A percentile compares a stretch with the other conserved stretches of the same genome.
Conservation (phyloP, 805 yeast species). For the Candida wancherniae region DNA sequence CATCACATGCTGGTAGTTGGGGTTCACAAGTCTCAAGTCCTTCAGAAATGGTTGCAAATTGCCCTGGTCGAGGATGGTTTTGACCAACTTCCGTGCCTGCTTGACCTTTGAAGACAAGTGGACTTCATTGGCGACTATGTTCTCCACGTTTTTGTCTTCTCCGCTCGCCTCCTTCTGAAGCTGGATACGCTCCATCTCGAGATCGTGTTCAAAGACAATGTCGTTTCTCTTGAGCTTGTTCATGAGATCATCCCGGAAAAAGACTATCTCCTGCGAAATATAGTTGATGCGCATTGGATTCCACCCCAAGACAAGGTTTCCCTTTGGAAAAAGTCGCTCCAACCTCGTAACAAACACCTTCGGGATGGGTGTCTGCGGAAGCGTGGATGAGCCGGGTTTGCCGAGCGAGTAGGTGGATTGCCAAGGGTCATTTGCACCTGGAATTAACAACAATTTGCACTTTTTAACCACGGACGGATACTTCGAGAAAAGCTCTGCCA, state of each 20-base stretch:
- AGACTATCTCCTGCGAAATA: conserved; percentile 75
- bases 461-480: conserved; percentile 49
- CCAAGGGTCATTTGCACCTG: conserved; percentile 96
- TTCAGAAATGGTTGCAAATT: conserved; percentile 75
- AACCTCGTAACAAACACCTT: conserved; percentile 64
- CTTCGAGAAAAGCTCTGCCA: conserved; percentile 60
- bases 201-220: conserved; percentile 46
- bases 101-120: conserved; percentile 41
- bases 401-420: conserved; percentile 65
- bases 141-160: conserved; percentile 20
- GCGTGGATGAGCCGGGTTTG: conserved; percentile 27
- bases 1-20: conserved; percentile 67
- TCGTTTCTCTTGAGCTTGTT: conserved; percentile 68
- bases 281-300: conserved; percentile 80
- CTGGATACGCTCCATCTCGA: conserved; percentile 24
- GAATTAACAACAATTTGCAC: conserved; percentile 66
- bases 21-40: conserved; percentile 55
- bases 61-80: conserved; percentile 84
- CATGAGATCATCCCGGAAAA: conserved; percentile 70
- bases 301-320: conserved; percentile 40
- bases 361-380: conserved; percentile 72
- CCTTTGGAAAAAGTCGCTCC: conserved; percentile 39
- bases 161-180: conserved; percentile 18
- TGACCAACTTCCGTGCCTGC: conserved; percentile 67
- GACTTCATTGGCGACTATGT: conserved; percentile 15